Conservation (phyloP, 257 asterid species). For the Nicotiana tomentosiformis region DNA sequence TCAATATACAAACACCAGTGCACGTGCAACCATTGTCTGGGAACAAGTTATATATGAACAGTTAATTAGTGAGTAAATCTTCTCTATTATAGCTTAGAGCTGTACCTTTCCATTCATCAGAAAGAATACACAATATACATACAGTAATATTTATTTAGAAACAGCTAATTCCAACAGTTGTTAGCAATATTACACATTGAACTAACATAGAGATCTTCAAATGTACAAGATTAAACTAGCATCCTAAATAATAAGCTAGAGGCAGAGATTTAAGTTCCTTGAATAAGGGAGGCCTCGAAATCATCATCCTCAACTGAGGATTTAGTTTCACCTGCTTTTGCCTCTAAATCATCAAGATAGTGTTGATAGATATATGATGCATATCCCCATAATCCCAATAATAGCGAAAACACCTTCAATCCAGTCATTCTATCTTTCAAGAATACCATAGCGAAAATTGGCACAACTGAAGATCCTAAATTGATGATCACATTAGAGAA, state of each 20-base stretch:
- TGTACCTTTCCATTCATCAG: neutral
- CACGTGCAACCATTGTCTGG: neutral
- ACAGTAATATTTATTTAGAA: neutral
- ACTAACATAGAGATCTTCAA: neutral
- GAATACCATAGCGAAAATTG: constrained; percentile 29
- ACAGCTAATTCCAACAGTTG: neutral
- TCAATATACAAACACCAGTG: neutral
- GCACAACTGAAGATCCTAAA: constrained; percentile 31
- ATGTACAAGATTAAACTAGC: neutral
- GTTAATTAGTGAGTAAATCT: neutral
- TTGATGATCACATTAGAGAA: constrained; percentile 40
- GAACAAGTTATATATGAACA: neutral
- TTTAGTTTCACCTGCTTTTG: neutral
- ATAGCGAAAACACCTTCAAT: constrained; percentile 25
- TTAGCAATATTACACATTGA: neutral
- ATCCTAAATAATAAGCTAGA: neutral
- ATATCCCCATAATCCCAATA: constrained; percentile 38
- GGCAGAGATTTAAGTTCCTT: neutral
- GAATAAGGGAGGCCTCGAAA: neutral
- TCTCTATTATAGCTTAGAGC: neutral
- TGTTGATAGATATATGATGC: constrained; percentile 33
- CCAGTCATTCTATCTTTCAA: constrained; percentile 38
- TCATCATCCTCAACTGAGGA: neutral
- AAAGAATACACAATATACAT: neutral
- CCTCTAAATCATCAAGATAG: constrained; percentile 16